These are phyloP conservation scores for Kappamyces sp. DNA, from an alignment of 192 early-diverging fungal species.

Conservation along the genomic window DNA sequence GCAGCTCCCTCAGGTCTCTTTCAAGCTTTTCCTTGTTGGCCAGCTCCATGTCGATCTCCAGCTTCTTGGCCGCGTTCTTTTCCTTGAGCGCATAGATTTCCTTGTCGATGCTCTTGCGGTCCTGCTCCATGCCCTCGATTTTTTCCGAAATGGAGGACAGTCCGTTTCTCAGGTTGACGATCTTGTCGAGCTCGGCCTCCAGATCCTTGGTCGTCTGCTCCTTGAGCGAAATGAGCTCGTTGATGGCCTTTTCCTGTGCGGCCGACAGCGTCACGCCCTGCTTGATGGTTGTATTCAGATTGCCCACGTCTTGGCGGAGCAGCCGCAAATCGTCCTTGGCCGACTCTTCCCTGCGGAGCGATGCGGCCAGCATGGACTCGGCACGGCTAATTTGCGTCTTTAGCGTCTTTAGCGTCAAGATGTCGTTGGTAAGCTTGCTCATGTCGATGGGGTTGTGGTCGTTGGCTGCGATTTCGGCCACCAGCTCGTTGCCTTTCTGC, in stretches of 20 bases:
- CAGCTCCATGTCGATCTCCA: constrained; percentile 51
- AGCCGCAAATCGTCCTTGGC: constrained; percentile 46
- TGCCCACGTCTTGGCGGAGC: constrained; percentile 42
- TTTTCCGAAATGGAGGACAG: constrained; percentile 47
- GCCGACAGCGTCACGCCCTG: constrained; percentile 56
- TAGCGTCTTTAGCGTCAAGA: constrained; percentile 35
- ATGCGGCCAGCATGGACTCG: constrained; percentile 35
- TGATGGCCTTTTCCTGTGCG: constrained; percentile 46
- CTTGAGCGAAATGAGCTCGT: constrained; percentile 49
- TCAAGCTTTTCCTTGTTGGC: constrained; percentile 56
- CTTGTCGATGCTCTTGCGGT: constrained; percentile 45
- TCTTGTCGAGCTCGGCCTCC: constrained; percentile 53
- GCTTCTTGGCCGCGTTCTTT: constrained; percentile 46
- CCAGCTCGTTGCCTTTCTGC: background rate
- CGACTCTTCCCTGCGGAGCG: constrained; percentile 41
- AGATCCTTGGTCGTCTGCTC: constrained; percentile 47
- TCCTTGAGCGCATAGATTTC: constrained; percentile 55
- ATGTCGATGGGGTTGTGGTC: background rate
- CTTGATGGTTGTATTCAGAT: constrained; percentile 41
- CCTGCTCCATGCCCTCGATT: constrained; percentile 41
- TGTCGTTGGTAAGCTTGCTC: constrained; percentile 26
- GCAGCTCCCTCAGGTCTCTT: constrained; percentile 48
- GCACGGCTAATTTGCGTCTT: constrained; percentile 43
- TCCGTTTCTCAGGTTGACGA: constrained; percentile 40
- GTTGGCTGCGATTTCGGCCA: constrained; percentile 11